These are phyloP conservation scores for Chondrus crispus DNA, from an alignment of 23 red algal species.

Conservation along the genomic window DNA sequence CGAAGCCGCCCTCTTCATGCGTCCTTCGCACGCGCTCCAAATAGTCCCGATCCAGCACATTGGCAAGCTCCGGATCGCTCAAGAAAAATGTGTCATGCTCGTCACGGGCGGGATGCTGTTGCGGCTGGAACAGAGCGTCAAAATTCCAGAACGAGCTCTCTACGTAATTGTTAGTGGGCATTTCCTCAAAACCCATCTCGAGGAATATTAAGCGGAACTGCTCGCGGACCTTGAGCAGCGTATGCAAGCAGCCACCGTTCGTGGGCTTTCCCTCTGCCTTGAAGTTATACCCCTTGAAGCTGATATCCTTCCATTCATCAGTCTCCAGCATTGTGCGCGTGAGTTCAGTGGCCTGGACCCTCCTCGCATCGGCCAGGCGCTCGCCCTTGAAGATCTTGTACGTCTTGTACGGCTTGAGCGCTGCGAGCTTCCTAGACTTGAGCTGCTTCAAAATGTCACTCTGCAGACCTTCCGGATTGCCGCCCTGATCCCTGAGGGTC, in stretches of 20 bases:
- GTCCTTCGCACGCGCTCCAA: conserved; percentile 66
- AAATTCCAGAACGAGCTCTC: conserved; percentile 99
- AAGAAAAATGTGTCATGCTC: conserved; percentile 99
- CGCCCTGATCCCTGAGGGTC: conserved; percentile 49
- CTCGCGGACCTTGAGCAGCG: conserved; percentile 94
- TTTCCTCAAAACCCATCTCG: conserved; percentile 97
- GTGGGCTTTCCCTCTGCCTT: conserved; percentile 74
- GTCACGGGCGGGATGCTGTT: conserved; percentile 97
- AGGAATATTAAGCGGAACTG: conserved; percentile 96
- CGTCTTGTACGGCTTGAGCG: conserved; percentile 64
- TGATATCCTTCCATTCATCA: conserved; percentile 65
- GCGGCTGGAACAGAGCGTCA: conserved; percentile 98
- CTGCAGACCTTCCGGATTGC: neutral
- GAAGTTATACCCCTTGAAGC: conserved; percentile 96
- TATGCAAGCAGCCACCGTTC: conserved; percentile 83
- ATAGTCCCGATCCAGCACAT: conserved; percentile 71
- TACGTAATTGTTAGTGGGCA: conserved; percentile 91
- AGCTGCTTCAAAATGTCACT: conserved; percentile 57
- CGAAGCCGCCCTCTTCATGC: conserved; percentile 83
- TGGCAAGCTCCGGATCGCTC: conserved; percentile 66
- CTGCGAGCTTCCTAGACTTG: conserved; percentile 67
- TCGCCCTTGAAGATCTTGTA: conserved; percentile 51
- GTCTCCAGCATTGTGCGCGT: conserved; percentile 75
- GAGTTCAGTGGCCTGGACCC: conserved; percentile 78
- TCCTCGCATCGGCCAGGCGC: conserved; percentile 60